Conservation (phyloP, 2,329 filamentous ascomycete genomes). For the Ceratocystis smalleyi region DNA sequence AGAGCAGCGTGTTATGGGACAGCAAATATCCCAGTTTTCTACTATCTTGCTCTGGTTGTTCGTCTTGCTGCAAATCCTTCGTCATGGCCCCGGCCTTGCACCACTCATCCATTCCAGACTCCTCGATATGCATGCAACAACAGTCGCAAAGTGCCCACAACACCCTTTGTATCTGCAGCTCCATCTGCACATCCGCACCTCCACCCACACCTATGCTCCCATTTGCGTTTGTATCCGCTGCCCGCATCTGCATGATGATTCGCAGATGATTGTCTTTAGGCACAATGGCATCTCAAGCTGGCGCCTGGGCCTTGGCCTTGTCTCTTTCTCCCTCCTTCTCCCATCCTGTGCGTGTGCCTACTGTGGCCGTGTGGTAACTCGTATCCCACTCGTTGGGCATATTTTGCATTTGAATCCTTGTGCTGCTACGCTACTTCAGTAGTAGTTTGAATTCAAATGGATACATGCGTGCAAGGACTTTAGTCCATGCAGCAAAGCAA, state of each 20-base stretch:
- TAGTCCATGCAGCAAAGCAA: neutral
- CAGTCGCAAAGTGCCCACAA: neutral
- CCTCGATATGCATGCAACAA: neutral
- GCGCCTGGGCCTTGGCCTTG: neutral
- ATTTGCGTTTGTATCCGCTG: neutral
- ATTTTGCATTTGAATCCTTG: too few species aligned
- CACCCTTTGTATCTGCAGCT: neutral
- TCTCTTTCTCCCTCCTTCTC: neutral
- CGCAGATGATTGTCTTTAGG: slow-evolving; percentile 5
- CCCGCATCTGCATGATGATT: slow-evolving; percentile 5
- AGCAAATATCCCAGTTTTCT: neutral
- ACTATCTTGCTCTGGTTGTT: neutral
- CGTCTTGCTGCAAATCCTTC: neutral
- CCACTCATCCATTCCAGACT: neutral
- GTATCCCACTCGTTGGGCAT: neutral
- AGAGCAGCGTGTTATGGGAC: neutral
- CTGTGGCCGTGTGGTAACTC: neutral
- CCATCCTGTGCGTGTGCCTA: neutral
- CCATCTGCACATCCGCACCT: neutral
- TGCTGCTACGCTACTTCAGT: too few species aligned
- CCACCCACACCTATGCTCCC: neutral
- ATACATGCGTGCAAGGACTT: slow-evolving; percentile 10
- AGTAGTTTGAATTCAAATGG: too few species aligned
- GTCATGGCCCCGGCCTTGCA: neutral
- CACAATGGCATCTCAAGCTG: slow-evolving; percentile 1